Evolutionary conservation across 495 filamentous ascomycete species (phyloP), one percentile per base, ranked within the genome.

Genomic region (Penicillium crystallinum): DNA sequence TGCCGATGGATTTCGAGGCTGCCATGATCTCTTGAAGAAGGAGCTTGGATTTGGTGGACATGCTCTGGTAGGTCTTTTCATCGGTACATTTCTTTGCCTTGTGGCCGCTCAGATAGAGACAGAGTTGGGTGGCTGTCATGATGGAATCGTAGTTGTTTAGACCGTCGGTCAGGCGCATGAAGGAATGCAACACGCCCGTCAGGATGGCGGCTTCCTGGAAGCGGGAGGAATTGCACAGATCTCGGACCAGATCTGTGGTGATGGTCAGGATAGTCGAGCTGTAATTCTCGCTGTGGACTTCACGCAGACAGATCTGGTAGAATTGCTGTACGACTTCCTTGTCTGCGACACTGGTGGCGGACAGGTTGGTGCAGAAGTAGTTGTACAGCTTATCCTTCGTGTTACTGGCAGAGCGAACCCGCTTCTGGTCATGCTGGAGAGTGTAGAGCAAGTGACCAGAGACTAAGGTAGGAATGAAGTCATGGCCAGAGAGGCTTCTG

Each of bases 361-460:
- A 83, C 23, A 79, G 68, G 23, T 76, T 77, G 49, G 70, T 67
- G 63, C 84, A 85, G 63, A 82, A 69, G 30, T 77, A 72, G 35
- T 76, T 76, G 41, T 82, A 74, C 56, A 80, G 69, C 57, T 78
- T 73, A 54, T 77, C 75, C 12, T 81, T 63, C 1, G 77, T 73
- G 4, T 59, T 46, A 33, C 70, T 70, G 36, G 78, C 59, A 17
- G 79, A 71, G 6, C 55, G 63, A 29, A 56, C 63, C 18, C 74
- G 77, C 41, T 74, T 74, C 56, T 73, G 73, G 22, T 71, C 63
- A 0, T 62, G 55, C 63, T 83, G 78, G 46, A 86, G 77, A 9
- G 62, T 59, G 37, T 74, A 74, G 1, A 86, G 70, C 29, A 74
- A 72, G 42, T 80, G 76, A 12, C 77, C 77, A 14, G 75, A 62